These are phyloP conservation scores for Pichia scutulata DNA, from an alignment of 805 yeast species.

Conservation along the genomic window DNA sequence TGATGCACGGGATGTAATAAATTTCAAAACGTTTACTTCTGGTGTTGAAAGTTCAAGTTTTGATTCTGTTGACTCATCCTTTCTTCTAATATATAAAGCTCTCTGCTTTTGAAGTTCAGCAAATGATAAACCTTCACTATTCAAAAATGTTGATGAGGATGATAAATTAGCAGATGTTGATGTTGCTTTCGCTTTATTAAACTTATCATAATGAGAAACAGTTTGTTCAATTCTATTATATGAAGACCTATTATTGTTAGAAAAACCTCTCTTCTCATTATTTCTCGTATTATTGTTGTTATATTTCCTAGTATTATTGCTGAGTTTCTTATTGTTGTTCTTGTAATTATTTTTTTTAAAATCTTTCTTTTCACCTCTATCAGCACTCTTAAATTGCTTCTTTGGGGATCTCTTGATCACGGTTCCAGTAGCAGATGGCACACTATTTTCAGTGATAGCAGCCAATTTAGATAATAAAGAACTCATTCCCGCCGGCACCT, in stretches of 20 bases:
- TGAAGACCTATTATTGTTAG: background rate
- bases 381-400: background rate
- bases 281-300: background rate
- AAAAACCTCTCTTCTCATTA: background rate
- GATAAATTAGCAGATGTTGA: background rate
- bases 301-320: background rate
- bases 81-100: conserved; percentile 13
- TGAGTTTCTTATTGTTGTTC: background rate
- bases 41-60: background rate
- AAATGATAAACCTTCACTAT: conserved; percentile 9
- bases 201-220: conserved; percentile 11
- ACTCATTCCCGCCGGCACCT: background rate
- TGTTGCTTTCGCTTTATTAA: background rate
- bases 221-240: conserved; percentile 5
- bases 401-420: background rate
- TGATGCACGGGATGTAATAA: conserved; percentile 6
- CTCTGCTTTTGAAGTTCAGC: conserved; percentile 7
- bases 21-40: conserved; percentile 1
- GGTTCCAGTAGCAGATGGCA: background rate
- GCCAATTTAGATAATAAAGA: background rate
- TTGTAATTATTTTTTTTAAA: background rate
- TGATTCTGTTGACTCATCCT: background rate
- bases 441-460: background rate
- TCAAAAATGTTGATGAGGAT: background rate
- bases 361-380: background rate